Conservation (phyloP, 495 filamentous ascomycete species). For the Trichoderma orchidacearum region DNA sequence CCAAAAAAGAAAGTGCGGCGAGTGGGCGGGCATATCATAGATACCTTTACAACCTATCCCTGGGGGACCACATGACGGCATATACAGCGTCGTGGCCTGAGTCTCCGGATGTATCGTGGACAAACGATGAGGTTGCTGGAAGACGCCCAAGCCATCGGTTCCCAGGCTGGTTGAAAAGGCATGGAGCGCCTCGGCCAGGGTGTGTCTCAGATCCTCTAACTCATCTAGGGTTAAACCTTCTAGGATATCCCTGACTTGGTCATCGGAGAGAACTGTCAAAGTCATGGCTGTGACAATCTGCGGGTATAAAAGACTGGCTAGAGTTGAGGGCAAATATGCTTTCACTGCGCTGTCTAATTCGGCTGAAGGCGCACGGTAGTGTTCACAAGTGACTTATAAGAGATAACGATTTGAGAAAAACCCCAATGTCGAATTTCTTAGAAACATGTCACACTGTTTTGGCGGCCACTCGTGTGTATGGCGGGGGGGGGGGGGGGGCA, state of each 20-base stretch:
- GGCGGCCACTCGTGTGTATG: too few relatives aligned
- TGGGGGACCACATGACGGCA: slow-evolving; percentile 54
- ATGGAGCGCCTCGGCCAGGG: slow-evolving; percentile 63
- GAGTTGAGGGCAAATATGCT: too few relatives aligned
- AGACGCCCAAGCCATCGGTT: slow-evolving; percentile 23
- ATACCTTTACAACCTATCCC: slow-evolving; percentile 38
- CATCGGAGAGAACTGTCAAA: slow-evolving; percentile 60
- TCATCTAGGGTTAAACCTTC: slow-evolving; percentile 57
- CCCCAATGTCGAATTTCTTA: too few relatives aligned
- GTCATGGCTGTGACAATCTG: slow-evolving; percentile 49
- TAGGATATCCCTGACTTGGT: slow-evolving; percentile 57
- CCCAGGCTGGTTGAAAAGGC: slow-evolving; percentile 66
- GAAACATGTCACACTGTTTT: too few relatives aligned
- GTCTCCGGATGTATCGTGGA: slow-evolving; percentile 47
- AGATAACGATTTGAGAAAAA: too few relatives aligned
- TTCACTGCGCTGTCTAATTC: too few relatives aligned
- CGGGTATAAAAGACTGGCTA: too few relatives aligned
- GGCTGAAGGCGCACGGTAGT: too few relatives aligned
- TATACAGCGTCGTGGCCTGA: slow-evolving; percentile 77
- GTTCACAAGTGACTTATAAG: too few relatives aligned
- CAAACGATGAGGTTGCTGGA: slow-evolving; percentile 67
- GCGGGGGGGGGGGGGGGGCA: too few relatives aligned
- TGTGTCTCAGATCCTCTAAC: slow-evolving; percentile 45
- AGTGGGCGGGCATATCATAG: neutral
- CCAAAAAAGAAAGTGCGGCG: neutral